Percentiles rank a stretch among this genome's conserved stretches.
These are phyloP conservation scores for Trifolium dubium DNA, from an alignment of 306 rosid species.

Conservation along the genomic window DNA sequence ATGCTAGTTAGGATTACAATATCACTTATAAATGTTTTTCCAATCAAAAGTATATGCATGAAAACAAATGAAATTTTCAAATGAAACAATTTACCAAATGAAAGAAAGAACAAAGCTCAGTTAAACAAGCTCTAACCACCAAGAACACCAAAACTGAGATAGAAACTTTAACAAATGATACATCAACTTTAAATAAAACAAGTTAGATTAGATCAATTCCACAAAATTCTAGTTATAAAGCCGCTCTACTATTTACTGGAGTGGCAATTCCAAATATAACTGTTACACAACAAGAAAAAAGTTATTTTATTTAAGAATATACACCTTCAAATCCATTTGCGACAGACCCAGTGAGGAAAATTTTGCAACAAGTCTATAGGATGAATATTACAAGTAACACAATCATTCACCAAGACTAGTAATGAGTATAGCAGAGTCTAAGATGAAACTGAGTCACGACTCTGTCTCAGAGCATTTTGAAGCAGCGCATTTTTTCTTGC, in stretches of 20 bases:
- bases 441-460: conserved; percentile 34
- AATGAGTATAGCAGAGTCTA: conserved; percentile 14
- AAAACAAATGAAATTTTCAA: too few species aligned
- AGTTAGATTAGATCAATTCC: background rate
- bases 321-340: conserved; percentile 28
- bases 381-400: conserved; percentile 23
- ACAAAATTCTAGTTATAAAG: background rate
- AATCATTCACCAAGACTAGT: conserved; percentile 14
- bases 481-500: conserved; percentile 81
- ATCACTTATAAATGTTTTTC: too few species aligned
- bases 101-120: background rate
- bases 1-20: too few species aligned
- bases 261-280: conserved; percentile 15
- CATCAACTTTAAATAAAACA: background rate
- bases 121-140: background rate
- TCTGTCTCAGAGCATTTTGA: conserved; percentile 66
- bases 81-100: background rate
- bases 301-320: conserved; percentile 23
- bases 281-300: background rate
- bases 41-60: too few species aligned
- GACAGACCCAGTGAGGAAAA: conserved; percentile 3
- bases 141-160: conserved; percentile 1
- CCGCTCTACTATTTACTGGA: conserved; percentile 7
- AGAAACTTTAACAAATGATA: background rate
- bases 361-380: conserved; percentile 18